Evolutionary conservation across 2,329 filamentous ascomycete genomes (phyloP).

Genomic region (Pseudopyricularia javanii): DNA sequence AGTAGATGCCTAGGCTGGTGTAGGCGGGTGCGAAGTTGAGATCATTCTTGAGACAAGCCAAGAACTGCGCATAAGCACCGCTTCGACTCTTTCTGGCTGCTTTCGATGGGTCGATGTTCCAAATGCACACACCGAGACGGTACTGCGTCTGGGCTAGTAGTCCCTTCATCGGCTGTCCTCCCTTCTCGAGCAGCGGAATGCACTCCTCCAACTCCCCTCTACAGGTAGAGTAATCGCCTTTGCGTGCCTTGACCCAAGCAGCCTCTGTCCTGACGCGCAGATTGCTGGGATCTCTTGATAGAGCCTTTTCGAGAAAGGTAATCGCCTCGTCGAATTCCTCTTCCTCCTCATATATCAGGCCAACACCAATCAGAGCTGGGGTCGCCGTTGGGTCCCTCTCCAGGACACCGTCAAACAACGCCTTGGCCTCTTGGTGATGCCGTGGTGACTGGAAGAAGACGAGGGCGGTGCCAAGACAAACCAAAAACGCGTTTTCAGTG

Average conservation of each 20-base stretch:
- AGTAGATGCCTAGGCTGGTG: slow-evolving; percentile 81
- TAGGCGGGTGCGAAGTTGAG: slow-evolving; percentile 84
- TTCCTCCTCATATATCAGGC: slow-evolving; percentile 85
- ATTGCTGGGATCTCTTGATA: slow-evolving; percentile 61
- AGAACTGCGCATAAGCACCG: slow-evolving; percentile 72
- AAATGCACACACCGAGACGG: slow-evolving; percentile 74
- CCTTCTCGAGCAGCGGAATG: slow-evolving; percentile 50
- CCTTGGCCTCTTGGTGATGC: slow-evolving; percentile 78
- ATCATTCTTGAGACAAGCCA: slow-evolving; percentile 75
- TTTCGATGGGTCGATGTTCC: slow-evolving; percentile 68
- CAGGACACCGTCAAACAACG: slow-evolving; percentile 74
- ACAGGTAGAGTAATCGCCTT: slow-evolving; percentile 60
- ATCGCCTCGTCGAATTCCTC: slow-evolving; percentile 77
- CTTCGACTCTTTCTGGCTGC: slow-evolving; percentile 66
- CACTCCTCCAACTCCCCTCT: slow-evolving; percentile 59
- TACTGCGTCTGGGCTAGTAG: slow-evolving; percentile 80
- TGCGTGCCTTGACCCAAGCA: slow-evolving; percentile 83
- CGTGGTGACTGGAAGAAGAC: slow-evolving; percentile 85
- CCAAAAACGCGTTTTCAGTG: slow-evolving; percentile 60
- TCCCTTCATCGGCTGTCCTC: slow-evolving; percentile 46
- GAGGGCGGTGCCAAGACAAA: slow-evolving; percentile 73
- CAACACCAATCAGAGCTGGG: slow-evolving; percentile 74
- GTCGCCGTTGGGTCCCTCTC: slow-evolving; percentile 65
- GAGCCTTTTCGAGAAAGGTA: slow-evolving; percentile 65
- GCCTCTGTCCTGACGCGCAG: slow-evolving; percentile 73